A percentile compares a stretch with the other conserved stretches of the same genome.
These are phyloP conservation scores for Fagus sylvatica DNA, from an alignment of 306 rosid species.

Conservation along the genomic window DNA sequence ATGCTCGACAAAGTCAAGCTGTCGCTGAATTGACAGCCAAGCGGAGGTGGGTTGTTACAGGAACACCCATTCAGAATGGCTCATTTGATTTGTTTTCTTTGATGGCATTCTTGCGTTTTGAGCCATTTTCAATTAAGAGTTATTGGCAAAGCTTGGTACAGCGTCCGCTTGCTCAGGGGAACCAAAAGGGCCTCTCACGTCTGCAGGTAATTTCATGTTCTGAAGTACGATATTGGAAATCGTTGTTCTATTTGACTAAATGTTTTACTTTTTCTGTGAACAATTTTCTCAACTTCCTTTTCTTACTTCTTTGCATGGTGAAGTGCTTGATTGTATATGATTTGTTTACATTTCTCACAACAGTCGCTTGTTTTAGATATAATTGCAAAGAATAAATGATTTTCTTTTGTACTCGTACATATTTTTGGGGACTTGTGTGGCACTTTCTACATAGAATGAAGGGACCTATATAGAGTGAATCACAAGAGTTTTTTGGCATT, in stretches of 20 bases:
- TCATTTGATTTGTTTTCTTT: constrained; percentile 72
- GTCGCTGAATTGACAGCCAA: constrained; percentile 47
- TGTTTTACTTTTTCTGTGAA: neutral
- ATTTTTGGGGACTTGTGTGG: neutral
- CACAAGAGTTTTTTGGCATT: neutral
- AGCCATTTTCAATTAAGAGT: constrained; percentile 68
- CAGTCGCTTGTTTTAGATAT: neutral
- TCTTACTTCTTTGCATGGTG: neutral
- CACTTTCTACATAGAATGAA: neutral
- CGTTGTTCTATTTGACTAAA: neutral
- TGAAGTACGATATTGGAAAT: neutral
- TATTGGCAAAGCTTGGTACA: constrained; percentile 75
- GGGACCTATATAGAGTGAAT: neutral
- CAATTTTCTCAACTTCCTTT: neutral
- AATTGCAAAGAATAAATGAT: constrained; percentile 4
- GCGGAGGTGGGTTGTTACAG: constrained; percentile 84
- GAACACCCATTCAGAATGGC: constrained; percentile 78
- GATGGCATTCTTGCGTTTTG: constrained; percentile 70
- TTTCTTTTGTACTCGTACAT: neutral
- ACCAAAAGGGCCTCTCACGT: constrained; percentile 47
- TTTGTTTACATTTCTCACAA: neutral
- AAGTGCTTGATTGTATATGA: neutral
- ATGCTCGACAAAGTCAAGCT: constrained; percentile 52
- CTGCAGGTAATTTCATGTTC: constrained; percentile 59
- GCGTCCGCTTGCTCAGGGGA: constrained; percentile 60